phyloP scores from a whole-genome alignment of 2,329 filamentous ascomycete genomes.

The Xylariaceae sp. region DNA sequence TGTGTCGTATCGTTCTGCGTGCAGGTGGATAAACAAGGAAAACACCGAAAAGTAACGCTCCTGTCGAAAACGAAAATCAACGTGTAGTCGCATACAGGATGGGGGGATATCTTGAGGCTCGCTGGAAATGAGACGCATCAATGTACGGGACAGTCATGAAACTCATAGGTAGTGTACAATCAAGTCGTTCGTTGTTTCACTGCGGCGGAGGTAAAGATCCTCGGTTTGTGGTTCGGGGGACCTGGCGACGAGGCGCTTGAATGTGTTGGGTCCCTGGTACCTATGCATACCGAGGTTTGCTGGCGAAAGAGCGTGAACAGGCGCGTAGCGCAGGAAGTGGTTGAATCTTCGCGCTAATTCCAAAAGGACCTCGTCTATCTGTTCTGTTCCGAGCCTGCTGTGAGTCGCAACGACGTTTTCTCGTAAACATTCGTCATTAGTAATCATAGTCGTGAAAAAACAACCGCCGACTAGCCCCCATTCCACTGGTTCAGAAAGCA shows the following conservation, averaged over 20 bases:
- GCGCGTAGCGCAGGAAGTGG: conserved; percentile 8
- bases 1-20: too few species aligned
- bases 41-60: too few species aligned
- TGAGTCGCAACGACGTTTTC: conserved; percentile 9
- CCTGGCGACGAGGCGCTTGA: background rate
- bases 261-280: background rate
- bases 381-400: conserved; percentile 8
- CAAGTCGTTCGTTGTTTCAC: background rate
- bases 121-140: conserved; percentile 2
- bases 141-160: conserved; percentile 2
- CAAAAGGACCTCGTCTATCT: conserved; percentile 2
- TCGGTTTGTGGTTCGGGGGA: background rate
- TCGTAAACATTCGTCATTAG: conserved; percentile 18
- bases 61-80: background rate
- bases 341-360: background rate
- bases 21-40: too few species aligned
- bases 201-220: background rate
- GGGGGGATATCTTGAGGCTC: background rate
- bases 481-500: conserved; percentile 1
- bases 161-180: conserved; percentile 9
- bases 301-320: conserved; percentile 1
- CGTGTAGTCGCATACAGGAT: background rate
- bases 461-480: background rate
- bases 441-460: conserved; percentile 18
- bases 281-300: background rate